Evolutionary conservation across 805 yeast species (phyloP), one percentile per base, ranked within the genome.

Genomic region (Groenewaldozyma salmanticensis): DNA sequence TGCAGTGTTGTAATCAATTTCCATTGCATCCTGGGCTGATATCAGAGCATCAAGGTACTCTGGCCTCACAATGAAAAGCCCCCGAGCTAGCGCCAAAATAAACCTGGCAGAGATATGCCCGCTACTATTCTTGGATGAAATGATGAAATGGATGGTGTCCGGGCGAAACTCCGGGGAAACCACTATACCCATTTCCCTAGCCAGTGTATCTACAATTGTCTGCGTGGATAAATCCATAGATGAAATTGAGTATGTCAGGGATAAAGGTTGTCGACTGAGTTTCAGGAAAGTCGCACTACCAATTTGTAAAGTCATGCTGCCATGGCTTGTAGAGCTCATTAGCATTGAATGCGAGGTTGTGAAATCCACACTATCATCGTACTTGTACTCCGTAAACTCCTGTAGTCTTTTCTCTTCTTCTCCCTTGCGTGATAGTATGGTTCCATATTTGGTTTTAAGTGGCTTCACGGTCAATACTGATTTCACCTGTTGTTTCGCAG

Each of bases 51-150:
- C 42, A 1, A 52, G 41, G 40, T 45, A 64, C 1, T 47, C 54
- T 5, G 41, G 38, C 9, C 45, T 47, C 2, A 59, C 58, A 2
- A 67, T 46, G 1, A 67, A 65, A 0, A 64, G 48, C 6, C 48
- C 51, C 5, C 44, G 39, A 15, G 59, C 48, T 41, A 66, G 40
- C 0, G 70, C 69, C 15, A 53, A 58, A 21, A 62, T 43, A n/a
- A 20, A 18, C 21, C 20, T 17, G 7, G 24, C 20, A 33, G 37
- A 33, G 7, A 9, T 13, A 24, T 13, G 11, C 7, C 13, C 11
- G 13, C 13, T 24, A 24, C 13, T 13, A 34, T 29, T 33, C 7
- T 24, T 24, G 9, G 21, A 18, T 16, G 13, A 9, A 9, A 18
- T 33, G 16, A 62, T 45, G 15, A 53, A 43, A 21, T 52, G 58